Evolutionary conservation across 345 rosid genomes (phyloP).

Genomic region (Melaleuca quinquenervia): DNA sequence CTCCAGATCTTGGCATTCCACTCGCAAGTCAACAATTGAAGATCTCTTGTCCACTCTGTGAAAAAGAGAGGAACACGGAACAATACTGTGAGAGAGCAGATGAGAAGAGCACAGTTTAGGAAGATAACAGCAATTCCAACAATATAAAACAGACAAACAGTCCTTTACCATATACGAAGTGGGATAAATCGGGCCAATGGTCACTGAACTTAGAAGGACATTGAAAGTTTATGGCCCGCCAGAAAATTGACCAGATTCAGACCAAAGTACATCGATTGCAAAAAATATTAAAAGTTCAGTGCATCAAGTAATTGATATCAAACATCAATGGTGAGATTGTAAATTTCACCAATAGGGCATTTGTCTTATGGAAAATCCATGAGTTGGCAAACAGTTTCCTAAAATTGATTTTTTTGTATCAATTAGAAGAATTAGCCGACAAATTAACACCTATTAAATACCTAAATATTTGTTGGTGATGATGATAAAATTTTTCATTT

Average conservation of each 20-base stretch:
- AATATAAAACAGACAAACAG: background rate
- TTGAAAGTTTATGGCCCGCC: background rate
- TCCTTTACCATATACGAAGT: background rate
- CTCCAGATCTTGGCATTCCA: conserved; percentile 81
- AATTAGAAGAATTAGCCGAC: background rate
- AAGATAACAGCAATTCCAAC: background rate
- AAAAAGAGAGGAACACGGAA: background rate
- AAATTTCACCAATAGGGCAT: background rate
- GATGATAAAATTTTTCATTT: background rate
- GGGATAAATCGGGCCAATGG: background rate
- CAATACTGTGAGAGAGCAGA: background rate
- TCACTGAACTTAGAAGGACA: background rate
- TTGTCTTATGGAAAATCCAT: background rate
- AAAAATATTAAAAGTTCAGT: background rate
- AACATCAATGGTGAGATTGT: background rate
- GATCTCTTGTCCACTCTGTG: conserved; percentile 68
- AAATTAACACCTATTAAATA: background rate
- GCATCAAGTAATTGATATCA: background rate
- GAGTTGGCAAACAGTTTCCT: background rate
- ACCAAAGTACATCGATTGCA: background rate
- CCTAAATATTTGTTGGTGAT: background rate
- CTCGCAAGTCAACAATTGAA: conserved; percentile 54
- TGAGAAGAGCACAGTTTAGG: background rate
- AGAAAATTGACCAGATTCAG: background rate
- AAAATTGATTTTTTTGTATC: background rate